Evolutionary conservation across 768 basidiomycete species (phyloP), one percentile per base, ranked within the genome.

Genomic region (Tulasnella sp.): DNA sequence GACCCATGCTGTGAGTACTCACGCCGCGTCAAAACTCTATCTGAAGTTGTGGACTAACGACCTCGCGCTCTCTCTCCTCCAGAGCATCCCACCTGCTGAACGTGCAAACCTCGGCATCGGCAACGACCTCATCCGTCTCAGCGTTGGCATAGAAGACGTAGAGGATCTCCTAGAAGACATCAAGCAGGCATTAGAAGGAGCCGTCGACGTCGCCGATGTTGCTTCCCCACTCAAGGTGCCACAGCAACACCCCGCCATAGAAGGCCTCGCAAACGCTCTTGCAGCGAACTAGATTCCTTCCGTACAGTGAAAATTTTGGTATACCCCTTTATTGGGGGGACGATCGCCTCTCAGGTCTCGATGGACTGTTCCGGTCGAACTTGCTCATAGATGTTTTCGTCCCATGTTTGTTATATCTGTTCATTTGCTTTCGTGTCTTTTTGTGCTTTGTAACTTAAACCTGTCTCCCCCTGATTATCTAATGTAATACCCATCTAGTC

Each of bases 131-230:
- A 87, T 98, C 3, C 87, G 97, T 24, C 84, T 99, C 81, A 93
- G 91, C 46, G 94, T 97, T 0, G 97, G 97, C 2, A 89, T 97
- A 19, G 97, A 98, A 85, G 97, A 99, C 75, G 87, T 84, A 19
- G 92, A 93, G 31, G 97, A 99, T 86, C 83, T 98, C 72, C 85
- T 96, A 14, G 86, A 85, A 48, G 95, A 96, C 86, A 85, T 96
- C 16, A 85, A 90, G 82, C 88, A 89, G 82, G 94, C 93, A 16
- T 84, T 96, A 77, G 87, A 88, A 80, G 84, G 82, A 21, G 90
- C 88, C 36, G 80, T 81, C 21, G 77, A 78, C 27, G 38, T 48
- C 19, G 38, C 74, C 40, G 74, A 75, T 46, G 44, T 75, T 31
- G 74, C 74, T 21, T 36, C 44, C 19, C 74, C 74, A 27, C 36